Conservation (phyloP, 768 basidiomycete species). For the Tremella mesenterica region DNA sequence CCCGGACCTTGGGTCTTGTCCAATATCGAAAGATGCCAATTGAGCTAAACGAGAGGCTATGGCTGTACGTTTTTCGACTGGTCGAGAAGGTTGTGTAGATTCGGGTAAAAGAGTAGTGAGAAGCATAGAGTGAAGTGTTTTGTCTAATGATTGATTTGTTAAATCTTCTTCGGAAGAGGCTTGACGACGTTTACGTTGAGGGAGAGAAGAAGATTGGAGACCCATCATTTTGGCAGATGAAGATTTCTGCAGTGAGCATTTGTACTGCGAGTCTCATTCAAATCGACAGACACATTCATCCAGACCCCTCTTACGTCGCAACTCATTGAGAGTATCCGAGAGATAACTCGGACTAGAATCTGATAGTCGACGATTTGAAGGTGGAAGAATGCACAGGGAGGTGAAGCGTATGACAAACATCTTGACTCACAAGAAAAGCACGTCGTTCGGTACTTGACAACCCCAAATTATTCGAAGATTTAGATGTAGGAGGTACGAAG, state of each 20-base stretch:
- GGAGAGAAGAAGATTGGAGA: constrained; percentile 13
- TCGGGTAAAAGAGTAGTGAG: constrained; percentile 36
- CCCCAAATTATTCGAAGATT: background rate
- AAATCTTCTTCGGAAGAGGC: constrained; percentile 31
- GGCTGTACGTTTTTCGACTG: constrained; percentile 39
- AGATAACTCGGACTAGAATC: too few relatives aligned
- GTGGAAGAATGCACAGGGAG: background rate
- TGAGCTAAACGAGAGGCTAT: constrained; percentile 32
- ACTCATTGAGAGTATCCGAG: too few relatives aligned
- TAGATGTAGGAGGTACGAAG: constrained; percentile 17
- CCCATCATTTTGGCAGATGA: constrained; percentile 41
- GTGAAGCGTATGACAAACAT: background rate
- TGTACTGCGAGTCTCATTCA: background rate
- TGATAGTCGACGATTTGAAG: too few relatives aligned
- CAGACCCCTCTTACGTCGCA: too few relatives aligned
- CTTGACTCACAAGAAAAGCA: constrained; percentile 41
- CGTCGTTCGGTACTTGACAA: constrained; percentile 39
- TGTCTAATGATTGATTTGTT: constrained; percentile 42
- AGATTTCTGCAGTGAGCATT: constrained; percentile 25
- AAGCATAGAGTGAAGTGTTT: constrained; percentile 41
- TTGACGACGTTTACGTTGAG: constrained; percentile 10
- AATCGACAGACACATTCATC: too few relatives aligned
- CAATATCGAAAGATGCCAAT: constrained; percentile 28
- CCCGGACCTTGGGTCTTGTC: constrained; percentile 16
- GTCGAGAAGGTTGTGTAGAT: constrained; percentile 10